Conservation (phyloP, 352 stramenopile species). For the Globisporangium splendens region DNA sequence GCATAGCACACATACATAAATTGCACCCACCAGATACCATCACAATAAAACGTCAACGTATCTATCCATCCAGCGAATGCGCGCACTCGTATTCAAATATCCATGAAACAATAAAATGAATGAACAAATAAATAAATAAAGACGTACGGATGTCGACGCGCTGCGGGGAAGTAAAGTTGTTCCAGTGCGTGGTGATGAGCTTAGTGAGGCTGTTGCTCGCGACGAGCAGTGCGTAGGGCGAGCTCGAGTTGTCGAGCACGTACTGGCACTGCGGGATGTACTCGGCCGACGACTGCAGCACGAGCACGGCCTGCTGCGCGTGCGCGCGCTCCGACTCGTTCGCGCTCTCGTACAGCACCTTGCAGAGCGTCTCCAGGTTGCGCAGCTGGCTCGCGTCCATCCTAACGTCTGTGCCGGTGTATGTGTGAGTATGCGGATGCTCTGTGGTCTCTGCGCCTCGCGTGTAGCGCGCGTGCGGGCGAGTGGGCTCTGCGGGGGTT, state of each 20-base stretch:
- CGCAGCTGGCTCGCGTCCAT: constrained; percentile 81
- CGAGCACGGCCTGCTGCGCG: constrained; percentile 80
- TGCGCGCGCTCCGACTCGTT: constrained; percentile 71
- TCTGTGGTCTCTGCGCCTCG: too few relatives aligned
- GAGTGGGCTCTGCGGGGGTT: too few relatives aligned
- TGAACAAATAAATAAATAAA: constrained; percentile 5
- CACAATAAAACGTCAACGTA: too few relatives aligned
- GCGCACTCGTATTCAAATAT: too few relatives aligned
- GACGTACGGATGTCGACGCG: constrained; percentile 91
- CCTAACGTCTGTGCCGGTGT: not conserved
- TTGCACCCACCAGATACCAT: too few relatives aligned
- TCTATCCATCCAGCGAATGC: not conserved
- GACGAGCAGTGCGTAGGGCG: constrained; percentile 94
- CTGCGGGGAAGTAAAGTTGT: constrained; percentile 82
- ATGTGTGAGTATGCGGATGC: too few relatives aligned
- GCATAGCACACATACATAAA: not conserved
- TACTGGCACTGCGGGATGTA: constrained; percentile 99
- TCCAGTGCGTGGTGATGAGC: constrained; percentile 97
- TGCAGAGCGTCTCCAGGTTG: constrained; percentile 79
- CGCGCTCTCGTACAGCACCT: constrained; percentile 70
- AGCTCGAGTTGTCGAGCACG: constrained; percentile 96
- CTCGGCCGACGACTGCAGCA: constrained; percentile 90
- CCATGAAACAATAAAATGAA: too few relatives aligned
- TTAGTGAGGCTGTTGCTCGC: constrained; percentile 96
- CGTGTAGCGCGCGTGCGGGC: too few relatives aligned